These are phyloP conservation scores for Sambucus nigra DNA, from an alignment of 129 eudicot genomes.

Conservation along the genomic window DNA sequence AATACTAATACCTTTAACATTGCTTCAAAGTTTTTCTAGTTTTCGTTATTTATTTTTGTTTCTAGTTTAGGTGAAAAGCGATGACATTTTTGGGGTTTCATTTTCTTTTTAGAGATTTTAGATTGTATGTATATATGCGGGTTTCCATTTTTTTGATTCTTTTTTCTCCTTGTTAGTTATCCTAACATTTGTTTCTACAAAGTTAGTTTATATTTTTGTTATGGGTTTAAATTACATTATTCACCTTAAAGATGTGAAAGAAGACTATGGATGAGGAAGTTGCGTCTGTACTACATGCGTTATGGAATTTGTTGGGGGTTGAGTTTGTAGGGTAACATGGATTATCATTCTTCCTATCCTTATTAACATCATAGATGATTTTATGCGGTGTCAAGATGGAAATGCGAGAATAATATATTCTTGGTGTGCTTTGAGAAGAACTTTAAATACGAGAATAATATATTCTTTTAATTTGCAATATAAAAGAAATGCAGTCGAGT, in stretches of 20 bases:
- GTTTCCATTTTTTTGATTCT: neutral
- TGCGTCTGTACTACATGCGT: neutral
- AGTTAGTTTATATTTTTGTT: neutral
- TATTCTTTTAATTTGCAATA: no score
- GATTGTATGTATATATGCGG: slow-evolving; percentile 16
- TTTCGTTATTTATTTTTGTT: slow-evolving; percentile 1
- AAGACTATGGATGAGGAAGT: neutral
- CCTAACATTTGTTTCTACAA: slow-evolving; percentile 8
- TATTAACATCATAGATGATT: no score
- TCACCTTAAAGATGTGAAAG: neutral
- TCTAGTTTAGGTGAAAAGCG: slow-evolving; percentile 4
- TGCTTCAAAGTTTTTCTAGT: neutral
- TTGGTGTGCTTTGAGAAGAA: no score
- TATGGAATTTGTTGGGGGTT: neutral
- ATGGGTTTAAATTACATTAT: neutral
- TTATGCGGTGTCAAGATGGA: no score
- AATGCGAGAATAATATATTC: no score
- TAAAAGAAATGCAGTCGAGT: no score
- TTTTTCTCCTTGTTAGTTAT: neutral
- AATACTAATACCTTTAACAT: neutral
- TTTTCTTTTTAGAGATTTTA: neutral
- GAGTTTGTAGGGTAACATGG: neutral
- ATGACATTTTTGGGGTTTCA: slow-evolving; percentile 1
- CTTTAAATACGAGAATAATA: no score
- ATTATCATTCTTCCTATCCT: no score